Evolutionary conservation across 129 eudicot genomes (phyloP).

Genomic region (Tagetes erecta): DNA sequence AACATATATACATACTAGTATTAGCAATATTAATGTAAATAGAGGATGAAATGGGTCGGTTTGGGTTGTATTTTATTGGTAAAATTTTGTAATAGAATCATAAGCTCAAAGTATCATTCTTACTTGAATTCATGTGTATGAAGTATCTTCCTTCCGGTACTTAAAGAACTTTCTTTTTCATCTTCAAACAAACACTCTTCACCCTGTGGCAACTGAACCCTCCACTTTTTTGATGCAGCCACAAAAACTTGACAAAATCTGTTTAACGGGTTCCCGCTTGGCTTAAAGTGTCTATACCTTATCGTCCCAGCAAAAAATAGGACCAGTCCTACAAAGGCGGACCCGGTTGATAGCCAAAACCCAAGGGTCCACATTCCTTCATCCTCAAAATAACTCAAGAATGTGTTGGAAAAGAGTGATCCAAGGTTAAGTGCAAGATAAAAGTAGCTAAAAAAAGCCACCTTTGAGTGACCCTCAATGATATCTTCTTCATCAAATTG

Average conservation of each 20-base stretch:
- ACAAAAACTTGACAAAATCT: constrained; percentile 83
- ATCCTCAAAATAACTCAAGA: constrained; percentile 80
- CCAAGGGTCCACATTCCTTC: constrained; percentile 90
- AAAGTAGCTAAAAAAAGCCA: constrained; percentile 88
- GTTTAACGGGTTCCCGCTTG: constrained; percentile 86
- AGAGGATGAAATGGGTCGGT: neutral
- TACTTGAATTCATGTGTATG: constrained; percentile 92
- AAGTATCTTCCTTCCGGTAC: constrained; percentile 58
- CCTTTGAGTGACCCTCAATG: constrained; percentile 67
- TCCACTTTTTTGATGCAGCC: constrained; percentile 75
- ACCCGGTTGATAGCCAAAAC: constrained; percentile 81
- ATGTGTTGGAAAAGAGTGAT: constrained; percentile 80
- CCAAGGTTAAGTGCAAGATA: constrained; percentile 90
- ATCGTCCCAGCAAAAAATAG: constrained; percentile 75
- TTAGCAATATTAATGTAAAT: neutral
- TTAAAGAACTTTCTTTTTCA: constrained; percentile 38
- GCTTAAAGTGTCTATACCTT: constrained; percentile 80
- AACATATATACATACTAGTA: neutral
- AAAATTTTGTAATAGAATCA: neutral
- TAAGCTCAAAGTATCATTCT: constrained; percentile 18
- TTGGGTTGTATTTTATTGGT: neutral
- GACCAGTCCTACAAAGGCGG: constrained; percentile 61
- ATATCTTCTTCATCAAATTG: constrained; percentile 80
- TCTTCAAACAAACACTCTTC: constrained; percentile 56
- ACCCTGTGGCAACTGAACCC: constrained; percentile 43